Conservation (phyloP, 2,329 filamentous ascomycete genomes). For the Verticillium albo-atrum region DNA sequence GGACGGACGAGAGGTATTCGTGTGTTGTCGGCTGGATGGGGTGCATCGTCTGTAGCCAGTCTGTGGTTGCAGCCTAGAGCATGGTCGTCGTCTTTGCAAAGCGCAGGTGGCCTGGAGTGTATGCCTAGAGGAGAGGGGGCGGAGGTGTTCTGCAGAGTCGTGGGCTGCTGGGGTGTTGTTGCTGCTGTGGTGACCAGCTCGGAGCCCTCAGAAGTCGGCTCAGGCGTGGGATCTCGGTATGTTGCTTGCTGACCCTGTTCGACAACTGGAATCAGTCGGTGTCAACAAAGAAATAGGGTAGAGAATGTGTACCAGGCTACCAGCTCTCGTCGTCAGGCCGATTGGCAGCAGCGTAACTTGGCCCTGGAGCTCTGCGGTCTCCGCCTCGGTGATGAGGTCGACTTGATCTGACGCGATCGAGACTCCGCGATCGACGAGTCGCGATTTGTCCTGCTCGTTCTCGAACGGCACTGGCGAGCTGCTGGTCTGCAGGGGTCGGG, state of each 20-base stretch:
- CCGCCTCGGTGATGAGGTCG: background rate
- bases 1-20: conserved; percentile 4
- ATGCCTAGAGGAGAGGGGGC: background rate
- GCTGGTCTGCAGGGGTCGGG: conserved; percentile 5
- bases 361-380: background rate
- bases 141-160: background rate
- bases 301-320: background rate
- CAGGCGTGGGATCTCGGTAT: background rate
- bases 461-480: conserved; percentile 6
- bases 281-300: background rate
- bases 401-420: background rate
- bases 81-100: conserved; percentile 1
- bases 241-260: background rate
- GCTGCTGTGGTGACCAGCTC: background rate
- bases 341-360: background rate
- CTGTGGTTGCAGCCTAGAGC: background rate
- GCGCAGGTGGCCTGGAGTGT: background rate
- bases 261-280: background rate
- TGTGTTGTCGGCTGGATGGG: conserved; percentile 1
- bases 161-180: background rate
- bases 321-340: background rate
- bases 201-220: background rate
- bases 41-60: background rate
- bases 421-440: background rate
- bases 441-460: background rate